phyloP scores from a whole-genome alignment of 1,139 yeast species.

The Candida labiduridarum region DNA sequence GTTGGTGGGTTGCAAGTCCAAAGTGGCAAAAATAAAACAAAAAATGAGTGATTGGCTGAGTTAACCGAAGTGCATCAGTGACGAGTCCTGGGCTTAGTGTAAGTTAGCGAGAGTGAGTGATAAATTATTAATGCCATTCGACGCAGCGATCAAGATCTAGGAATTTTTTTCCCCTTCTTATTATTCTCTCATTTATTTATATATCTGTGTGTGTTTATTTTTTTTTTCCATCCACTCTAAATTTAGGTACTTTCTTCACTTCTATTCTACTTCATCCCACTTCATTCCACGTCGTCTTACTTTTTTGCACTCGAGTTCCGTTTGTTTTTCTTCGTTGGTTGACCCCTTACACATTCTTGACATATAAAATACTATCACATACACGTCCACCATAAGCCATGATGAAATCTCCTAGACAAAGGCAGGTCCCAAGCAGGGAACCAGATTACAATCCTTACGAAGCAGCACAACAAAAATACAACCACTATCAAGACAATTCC shows the following conservation, averaged over 20 bases:
- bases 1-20: too few relatives aligned
- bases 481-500: conserved; percentile 15
- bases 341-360: background rate
- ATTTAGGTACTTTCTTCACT: background rate
- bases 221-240: background rate
- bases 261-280: background rate
- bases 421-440: conserved; percentile 2
- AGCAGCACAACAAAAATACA: conserved; percentile 23
- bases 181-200: background rate
- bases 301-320: background rate
- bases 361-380: background rate
- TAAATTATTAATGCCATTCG: too few relatives aligned
- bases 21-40: too few relatives aligned
- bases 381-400: background rate
- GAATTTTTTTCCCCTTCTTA: background rate
- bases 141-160: too few relatives aligned
- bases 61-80: too few relatives aligned
- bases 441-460: conserved; percentile 30
- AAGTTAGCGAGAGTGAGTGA: too few relatives aligned
- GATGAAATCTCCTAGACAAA: conserved; percentile 11
- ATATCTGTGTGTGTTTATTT: background rate
- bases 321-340: background rate
- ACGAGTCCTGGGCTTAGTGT: too few relatives aligned
- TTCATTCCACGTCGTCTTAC: background rate
- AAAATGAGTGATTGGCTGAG: too few relatives aligned